Conservation (phyloP, 805 yeast genomes). For the Kodamaea jinghongensis region DNA sequence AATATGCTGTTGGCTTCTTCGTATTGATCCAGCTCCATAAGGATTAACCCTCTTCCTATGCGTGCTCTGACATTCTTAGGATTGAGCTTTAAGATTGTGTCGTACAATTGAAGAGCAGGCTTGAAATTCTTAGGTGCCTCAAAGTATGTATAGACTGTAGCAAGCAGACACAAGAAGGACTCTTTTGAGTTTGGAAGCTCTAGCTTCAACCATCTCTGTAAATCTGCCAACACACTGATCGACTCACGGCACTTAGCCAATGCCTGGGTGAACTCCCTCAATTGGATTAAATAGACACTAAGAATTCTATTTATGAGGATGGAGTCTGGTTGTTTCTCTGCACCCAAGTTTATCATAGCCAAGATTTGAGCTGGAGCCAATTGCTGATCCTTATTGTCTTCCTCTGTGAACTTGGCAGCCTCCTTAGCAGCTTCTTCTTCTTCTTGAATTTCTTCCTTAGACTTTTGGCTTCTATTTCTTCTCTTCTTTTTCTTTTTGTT, state of each 20-base stretch:
- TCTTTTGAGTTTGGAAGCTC: conserved; percentile 50
- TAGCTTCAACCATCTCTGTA: conserved; percentile 46
- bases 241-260: conserved; percentile 60
- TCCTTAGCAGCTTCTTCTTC: conserved; percentile 15
- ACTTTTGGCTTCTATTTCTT: conserved; percentile 8
- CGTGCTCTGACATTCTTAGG: conserved; percentile 54
- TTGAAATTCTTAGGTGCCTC: conserved; percentile 89
- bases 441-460: conserved; percentile 11
- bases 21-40: conserved; percentile 61
- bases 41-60: conserved; percentile 79
- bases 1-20: conserved; percentile 54
- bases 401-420: conserved; percentile 10
- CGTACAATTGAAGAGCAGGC: conserved; percentile 70
- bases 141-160: conserved; percentile 73
- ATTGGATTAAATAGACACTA: conserved; percentile 55
- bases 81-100: conserved; percentile 47
- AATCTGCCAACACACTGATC: conserved; percentile 50
- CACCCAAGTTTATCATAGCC: conserved; percentile 50
- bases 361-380: conserved; percentile 51
- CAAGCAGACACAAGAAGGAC: conserved; percentile 64
- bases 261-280: conserved; percentile 58
- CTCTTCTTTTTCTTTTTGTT: conserved; percentile 19
- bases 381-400: conserved; percentile 7
- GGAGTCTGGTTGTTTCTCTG: conserved; percentile 36
- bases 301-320: conserved; percentile 66